These are phyloP conservation scores for Dalbergia oliveri DNA, from an alignment of 306 rosid genomes.

Conservation along the genomic window DNA sequence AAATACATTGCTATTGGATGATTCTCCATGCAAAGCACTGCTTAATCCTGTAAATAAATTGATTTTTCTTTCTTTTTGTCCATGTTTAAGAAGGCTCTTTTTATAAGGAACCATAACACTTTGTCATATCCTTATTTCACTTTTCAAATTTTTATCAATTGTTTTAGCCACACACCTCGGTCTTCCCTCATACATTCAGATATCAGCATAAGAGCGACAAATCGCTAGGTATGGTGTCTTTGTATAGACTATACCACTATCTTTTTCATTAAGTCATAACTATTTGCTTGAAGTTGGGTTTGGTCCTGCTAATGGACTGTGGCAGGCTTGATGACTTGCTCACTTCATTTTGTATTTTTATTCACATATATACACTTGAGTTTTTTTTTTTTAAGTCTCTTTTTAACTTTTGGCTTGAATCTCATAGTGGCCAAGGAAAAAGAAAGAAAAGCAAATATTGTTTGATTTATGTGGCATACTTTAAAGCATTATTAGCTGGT, in stretches of 20 bases:
- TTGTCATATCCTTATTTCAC: neutral
- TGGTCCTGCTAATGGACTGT: neutral
- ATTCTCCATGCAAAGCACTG: conserved; percentile 84
- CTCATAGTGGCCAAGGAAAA: neutral
- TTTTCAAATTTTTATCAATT: neutral
- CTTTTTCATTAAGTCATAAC: neutral
- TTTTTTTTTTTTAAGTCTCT: no score
- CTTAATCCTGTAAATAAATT: conserved; percentile 74
- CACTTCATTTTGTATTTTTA: neutral
- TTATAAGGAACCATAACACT: neutral
- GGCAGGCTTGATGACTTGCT: neutral
- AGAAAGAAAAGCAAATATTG: neutral
- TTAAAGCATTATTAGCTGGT: no score
- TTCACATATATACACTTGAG: neutral
- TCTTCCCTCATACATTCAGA: conserved; percentile 69
- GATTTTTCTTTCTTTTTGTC: neutral
- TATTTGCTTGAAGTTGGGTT: neutral
- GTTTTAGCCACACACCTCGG: conserved; percentile 52
- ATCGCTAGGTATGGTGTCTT: conserved; percentile 63
- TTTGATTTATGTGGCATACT: neutral
- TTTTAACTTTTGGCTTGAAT: no score
- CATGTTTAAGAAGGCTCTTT: neutral
- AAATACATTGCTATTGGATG: conserved; percentile 79
- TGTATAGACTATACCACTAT: neutral
- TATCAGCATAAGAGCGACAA: conserved; percentile 57